A percentile compares a stretch with the other conserved stretches of the same genome.
These are phyloP conservation scores for Hyaloscypha bicolor DNA, from an alignment of 495 filamentous ascomycete species.

Conservation along the genomic window DNA sequence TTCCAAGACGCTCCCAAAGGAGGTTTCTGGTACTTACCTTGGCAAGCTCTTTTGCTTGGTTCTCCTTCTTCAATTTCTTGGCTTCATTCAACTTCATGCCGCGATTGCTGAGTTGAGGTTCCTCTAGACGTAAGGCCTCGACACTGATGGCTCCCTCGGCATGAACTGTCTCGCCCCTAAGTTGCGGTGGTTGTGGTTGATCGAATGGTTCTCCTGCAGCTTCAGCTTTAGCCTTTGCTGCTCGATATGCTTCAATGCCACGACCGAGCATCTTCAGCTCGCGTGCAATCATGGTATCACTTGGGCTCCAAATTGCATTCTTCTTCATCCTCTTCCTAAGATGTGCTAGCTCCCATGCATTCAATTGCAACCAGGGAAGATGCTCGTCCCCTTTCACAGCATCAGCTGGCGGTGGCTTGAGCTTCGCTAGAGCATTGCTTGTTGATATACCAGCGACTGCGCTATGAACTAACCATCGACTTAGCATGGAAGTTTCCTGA, in stretches of 20 bases:
- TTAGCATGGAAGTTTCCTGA: no score
- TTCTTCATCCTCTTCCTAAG: conserved; percentile 98
- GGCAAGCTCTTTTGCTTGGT: conserved; percentile 56
- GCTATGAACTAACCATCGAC: conserved; percentile 40
- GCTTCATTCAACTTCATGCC: conserved; percentile 93
- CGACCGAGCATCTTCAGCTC: conserved; percentile 78
- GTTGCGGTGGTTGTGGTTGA: conserved; percentile 31
- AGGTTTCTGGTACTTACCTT: conserved; percentile 20
- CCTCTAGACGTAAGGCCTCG: conserved; percentile 50
- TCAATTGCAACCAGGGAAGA: conserved; percentile 88
- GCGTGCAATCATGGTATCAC: conserved; percentile 93
- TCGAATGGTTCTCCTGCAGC: conserved; percentile 67
- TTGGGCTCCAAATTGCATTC: conserved; percentile 93
- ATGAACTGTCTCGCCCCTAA: conserved; percentile 34
- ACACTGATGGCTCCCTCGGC: conserved; percentile 52
- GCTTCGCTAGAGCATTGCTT: conserved; percentile 75
- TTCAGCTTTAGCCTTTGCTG: conserved; percentile 68
- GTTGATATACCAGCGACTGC: conserved; percentile 69
- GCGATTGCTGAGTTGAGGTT: conserved; percentile 69
- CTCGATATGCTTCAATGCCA: conserved; percentile 73
- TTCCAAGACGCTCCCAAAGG: background rate
- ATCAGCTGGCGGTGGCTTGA: conserved; percentile 78
- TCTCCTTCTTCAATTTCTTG: conserved; percentile 86
- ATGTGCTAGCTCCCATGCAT: conserved; percentile 86
- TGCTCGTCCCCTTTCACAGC: conserved; percentile 74